A percentile compares a stretch with the other conserved stretches of the same genome.
Conservation (phyloP, 2,329 filamentous ascomycete genomes). For the Microsporum audouinii region DNA sequence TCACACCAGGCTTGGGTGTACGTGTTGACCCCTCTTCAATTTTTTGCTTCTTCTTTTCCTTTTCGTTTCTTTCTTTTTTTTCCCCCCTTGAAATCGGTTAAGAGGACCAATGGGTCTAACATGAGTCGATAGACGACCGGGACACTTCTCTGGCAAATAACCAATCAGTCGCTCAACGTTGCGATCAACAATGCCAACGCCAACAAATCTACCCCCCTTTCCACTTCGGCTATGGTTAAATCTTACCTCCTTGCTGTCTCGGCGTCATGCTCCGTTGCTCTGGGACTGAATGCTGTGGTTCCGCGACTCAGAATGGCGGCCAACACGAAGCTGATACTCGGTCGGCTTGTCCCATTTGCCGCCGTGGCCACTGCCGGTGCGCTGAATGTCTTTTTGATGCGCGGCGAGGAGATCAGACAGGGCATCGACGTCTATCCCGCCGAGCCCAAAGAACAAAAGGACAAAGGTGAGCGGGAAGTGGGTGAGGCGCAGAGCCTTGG, state of each 20-base stretch:
- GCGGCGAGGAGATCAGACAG: constrained; percentile 81
- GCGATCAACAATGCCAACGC: constrained; percentile 96
- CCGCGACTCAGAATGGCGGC: constrained; percentile 67
- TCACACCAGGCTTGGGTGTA: constrained; percentile 73
- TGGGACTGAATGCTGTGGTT: constrained; percentile 82
- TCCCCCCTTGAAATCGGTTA: background rate
- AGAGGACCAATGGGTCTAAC: background rate
- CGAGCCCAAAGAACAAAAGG: constrained; percentile 58
- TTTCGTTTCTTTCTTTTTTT: background rate
- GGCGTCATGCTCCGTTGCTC: constrained; percentile 84
- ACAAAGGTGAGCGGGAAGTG: constrained; percentile 51
- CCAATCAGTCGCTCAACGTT: constrained; percentile 96
- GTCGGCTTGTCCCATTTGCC: constrained; percentile 87
- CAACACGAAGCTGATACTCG: constrained; percentile 61
- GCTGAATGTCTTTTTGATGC: constrained; percentile 96
- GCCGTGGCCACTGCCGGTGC: constrained; percentile 85
- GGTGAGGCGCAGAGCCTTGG: constrained; percentile 62
- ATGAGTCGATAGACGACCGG: constrained; percentile 52
- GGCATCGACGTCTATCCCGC: constrained; percentile 90
- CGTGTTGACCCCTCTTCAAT: constrained; percentile 14
- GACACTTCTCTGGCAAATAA: constrained; percentile 85
- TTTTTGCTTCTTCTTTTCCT: background rate
- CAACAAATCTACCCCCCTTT: constrained; percentile 90
- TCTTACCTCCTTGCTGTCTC: constrained; percentile 87
- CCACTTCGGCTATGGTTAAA: constrained; percentile 66